Evolutionary conservation across 192 early-diverging fungal genomes (phyloP).

Genomic region (Coemansia sp.): DNA sequence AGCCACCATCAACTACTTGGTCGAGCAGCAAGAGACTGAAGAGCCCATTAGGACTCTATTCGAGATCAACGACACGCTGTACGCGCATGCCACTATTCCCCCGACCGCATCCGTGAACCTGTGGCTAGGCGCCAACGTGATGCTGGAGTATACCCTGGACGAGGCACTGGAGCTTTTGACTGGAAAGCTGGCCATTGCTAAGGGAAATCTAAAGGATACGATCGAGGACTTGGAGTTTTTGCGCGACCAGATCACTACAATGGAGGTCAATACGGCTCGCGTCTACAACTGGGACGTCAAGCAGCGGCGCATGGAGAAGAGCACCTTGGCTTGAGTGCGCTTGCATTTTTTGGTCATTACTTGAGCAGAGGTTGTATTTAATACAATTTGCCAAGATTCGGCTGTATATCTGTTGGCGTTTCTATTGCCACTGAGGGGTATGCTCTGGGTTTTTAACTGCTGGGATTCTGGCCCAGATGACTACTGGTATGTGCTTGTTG

Average conservation of each 20-base stretch:
- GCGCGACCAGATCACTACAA: conserved; percentile 97
- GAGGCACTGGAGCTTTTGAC: conserved; percentile 80
- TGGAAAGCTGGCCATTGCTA: conserved; percentile 73
- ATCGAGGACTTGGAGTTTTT: conserved; percentile 91
- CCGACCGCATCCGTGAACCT: conserved; percentile 80
- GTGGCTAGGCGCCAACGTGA: conserved; percentile 98
- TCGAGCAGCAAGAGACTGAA: conserved; percentile 58
- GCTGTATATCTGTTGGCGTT: not conserved
- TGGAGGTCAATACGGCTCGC: conserved; percentile 96
- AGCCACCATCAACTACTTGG: conserved; percentile 78
- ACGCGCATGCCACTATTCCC: conserved; percentile 77
- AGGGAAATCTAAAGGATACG: conserved; percentile 68
- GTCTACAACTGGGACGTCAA: conserved; percentile 99
- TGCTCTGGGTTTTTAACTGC: conserved; percentile 2
- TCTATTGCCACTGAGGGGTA: conserved; percentile 25
- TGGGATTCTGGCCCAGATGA: conserved; percentile 40
- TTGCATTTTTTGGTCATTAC: not conserved
- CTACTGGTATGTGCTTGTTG: conserved; percentile 14
- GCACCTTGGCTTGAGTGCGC: conserved; percentile 2
- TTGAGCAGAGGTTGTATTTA: not conserved
- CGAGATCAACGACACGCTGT: conserved; percentile 94
- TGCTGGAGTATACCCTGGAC: conserved; percentile 91
- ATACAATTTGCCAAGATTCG: not conserved
- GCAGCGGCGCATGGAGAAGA: conserved; percentile 54
- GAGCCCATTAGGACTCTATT: conserved; percentile 80